A percentile compares a stretch with the other conserved stretches of the same genome.
phyloP scores from a whole-genome alignment of 1,284 basidiomycete genomes.

The Takashimella tepidaria region DNA sequence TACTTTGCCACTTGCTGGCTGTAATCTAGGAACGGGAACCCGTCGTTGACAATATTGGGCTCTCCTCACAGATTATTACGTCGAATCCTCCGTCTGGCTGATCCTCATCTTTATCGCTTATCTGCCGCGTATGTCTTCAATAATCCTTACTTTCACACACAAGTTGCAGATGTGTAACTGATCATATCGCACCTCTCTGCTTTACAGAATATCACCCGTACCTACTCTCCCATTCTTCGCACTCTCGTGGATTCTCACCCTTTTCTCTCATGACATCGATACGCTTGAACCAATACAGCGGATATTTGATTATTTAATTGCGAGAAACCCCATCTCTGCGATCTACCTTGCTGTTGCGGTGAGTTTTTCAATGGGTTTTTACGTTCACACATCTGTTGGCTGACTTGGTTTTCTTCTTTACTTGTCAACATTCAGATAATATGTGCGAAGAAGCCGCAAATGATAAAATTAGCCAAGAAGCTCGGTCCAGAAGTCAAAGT shows the following conservation, averaged over 20 bases:
- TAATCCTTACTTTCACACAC: too few relatives aligned
- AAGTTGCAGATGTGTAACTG: too few relatives aligned
- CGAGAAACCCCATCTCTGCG: conserved; percentile 69
- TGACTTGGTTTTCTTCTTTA: not conserved
- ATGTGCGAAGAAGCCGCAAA: conserved; percentile 43
- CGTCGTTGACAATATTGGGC: not conserved
- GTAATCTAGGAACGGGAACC: not conserved
- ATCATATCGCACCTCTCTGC: too few relatives aligned
- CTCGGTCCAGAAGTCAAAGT: conserved; percentile 34
- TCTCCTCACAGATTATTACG: conserved; percentile 57
- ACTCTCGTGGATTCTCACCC: conserved; percentile 80
- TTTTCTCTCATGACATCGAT: conserved; percentile 86
- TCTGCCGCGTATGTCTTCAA: conserved; percentile 51
- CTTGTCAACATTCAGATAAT: conserved; percentile 32
- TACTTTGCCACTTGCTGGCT: not conserved
- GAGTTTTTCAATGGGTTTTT: too few relatives aligned
- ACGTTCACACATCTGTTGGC: not conserved
- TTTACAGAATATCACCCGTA: conserved; percentile 34
- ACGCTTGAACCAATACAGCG: conserved; percentile 77
- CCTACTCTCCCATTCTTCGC: conserved; percentile 56
- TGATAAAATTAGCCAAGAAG: conserved; percentile 30
- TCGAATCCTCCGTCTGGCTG: conserved; percentile 62
- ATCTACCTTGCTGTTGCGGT: conserved; percentile 81
- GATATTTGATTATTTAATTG: conserved; percentile 79
- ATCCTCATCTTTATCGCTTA: conserved; percentile 63